A percentile compares a stretch with the other conserved stretches of the same genome.
Evolutionary conservation across 352 stramenopile species (phyloP).

Genomic region (Phytophthora uliginosa): DNA sequence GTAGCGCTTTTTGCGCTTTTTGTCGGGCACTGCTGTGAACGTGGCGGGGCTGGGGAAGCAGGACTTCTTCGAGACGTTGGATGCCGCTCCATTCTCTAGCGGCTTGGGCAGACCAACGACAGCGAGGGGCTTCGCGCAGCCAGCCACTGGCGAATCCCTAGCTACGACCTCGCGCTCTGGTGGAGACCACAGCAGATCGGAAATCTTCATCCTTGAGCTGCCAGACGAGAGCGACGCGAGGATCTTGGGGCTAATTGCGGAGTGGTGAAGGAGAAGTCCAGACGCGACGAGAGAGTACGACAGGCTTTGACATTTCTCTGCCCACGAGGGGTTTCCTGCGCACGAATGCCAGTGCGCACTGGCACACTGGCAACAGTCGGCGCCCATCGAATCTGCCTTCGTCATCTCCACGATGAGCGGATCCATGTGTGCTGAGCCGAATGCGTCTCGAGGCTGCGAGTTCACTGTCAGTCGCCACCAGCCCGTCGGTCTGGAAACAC

Average conservation of each 20-base stretch:
- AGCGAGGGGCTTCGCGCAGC: neutral
- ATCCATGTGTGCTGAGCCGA: neutral
- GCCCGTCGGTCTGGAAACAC: neutral
- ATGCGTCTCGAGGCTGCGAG: neutral
- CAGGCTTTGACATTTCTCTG: neutral
- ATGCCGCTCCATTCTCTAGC: neutral
- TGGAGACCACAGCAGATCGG: neutral
- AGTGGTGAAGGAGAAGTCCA: neutral
- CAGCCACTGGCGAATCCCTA: neutral
- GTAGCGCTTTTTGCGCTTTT: constrained; percentile 25
- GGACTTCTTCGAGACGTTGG: neutral
- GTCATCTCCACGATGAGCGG: neutral
- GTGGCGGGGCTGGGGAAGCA: neutral
- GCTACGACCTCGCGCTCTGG: neutral
- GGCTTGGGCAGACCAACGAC: neutral
- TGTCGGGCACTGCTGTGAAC: constrained; percentile 11
- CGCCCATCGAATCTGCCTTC: neutral
- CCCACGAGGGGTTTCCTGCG: neutral
- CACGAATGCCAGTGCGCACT: neutral
- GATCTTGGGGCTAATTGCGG: neutral
- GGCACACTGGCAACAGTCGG: neutral
- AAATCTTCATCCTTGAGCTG: neutral
- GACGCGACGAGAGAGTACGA: neutral
- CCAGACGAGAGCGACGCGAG: neutral
- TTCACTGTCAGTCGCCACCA: neutral